Evolutionary conservation across 1,284 basidiomycete genomes (phyloP).

Genomic region (Volvariella surrecta): DNA sequence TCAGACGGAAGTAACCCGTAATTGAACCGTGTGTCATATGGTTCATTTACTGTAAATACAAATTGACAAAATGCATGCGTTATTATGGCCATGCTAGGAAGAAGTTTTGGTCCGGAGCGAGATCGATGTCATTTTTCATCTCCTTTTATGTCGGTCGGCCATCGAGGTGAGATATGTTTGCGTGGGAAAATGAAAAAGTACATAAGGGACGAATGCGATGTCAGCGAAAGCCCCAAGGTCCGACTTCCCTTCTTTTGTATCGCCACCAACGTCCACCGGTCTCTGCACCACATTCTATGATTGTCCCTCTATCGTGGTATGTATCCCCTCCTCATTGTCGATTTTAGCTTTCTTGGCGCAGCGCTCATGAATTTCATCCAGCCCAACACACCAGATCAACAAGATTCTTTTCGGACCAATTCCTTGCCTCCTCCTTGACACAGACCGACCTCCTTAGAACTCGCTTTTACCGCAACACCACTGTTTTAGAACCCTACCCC

Average conservation of each 20-base stretch:
- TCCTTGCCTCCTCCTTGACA: constrained; percentile 51
- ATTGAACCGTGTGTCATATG: too few relatives aligned
- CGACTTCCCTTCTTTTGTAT: constrained; percentile 17
- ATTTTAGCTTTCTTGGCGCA: neutral
- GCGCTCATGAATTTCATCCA: constrained; percentile 13
- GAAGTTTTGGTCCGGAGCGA: neutral
- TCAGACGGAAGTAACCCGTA: too few relatives aligned
- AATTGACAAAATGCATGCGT: neutral
- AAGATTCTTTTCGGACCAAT: constrained; percentile 57
- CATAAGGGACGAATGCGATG: constrained; percentile 1
- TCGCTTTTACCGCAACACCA: constrained; percentile 10
- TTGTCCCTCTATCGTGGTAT: constrained; percentile 31
- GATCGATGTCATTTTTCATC: neutral
- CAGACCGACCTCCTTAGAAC: constrained; percentile 70
- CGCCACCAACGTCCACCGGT: constrained; percentile 11
- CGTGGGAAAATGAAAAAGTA: constrained; percentile 3
- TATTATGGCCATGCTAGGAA: neutral
- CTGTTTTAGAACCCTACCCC: constrained; percentile 15
- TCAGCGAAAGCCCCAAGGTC: constrained; percentile 3
- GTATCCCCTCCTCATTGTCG: constrained; percentile 8
- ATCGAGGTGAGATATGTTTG: neutral
- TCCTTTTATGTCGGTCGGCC: neutral
- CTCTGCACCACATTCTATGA: constrained; percentile 36
- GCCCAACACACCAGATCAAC: constrained; percentile 42
- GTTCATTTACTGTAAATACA: too few relatives aligned